Evolutionary conservation across 257 asterid species (phyloP), one percentile per base, ranked within the genome.

Genomic region (Solanum appendiculatum): DNA sequence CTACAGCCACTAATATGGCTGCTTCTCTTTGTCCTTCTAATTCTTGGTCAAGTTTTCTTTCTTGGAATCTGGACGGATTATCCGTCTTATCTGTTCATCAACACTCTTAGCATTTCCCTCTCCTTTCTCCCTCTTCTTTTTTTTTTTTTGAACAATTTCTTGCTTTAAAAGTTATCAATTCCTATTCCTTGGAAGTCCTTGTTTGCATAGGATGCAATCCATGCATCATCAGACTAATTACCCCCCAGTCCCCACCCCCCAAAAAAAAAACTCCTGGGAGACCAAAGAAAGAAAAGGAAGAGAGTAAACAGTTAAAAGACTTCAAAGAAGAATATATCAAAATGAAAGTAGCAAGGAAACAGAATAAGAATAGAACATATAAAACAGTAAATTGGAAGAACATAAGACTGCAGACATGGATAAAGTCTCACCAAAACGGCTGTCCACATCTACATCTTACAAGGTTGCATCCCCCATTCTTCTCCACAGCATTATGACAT

Each of bases 381-480:
- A 44, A 29, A 78, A 27, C 39, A 25, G 39, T 5, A 42, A 44
- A 78, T 16, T 27, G n/a, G 39, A 78, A 78, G 64, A 42, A 78
- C 23, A 42, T 25, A 78, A 44, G 84, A 44, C 39, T 44, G 64
- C 63, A 78, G 85, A 87, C 27, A 78, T 42, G 64, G 16, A 78
- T 27, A 78, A 44, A 42, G 13, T 23, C 91, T 84, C 48, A 94
- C 97, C 97, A 94, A 88, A 94, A 94, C 23, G 92, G 83, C 86
- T 94, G 97, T 83, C 92, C 92, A 84, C 95, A 94, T 9, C 89
- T 9, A 51, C 94, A 94, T 8, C 2, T 15, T 9, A 94, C 94
- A 16, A 91, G 89, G 90, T 94, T 94, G 91, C 95, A 94, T 44
- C 97, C 97, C 66, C 94, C 95, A 34, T 73, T 88, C 86, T 94